phyloP scores from a whole-genome alignment of 345 rosid species.

The Durio zibethinus region DNA sequence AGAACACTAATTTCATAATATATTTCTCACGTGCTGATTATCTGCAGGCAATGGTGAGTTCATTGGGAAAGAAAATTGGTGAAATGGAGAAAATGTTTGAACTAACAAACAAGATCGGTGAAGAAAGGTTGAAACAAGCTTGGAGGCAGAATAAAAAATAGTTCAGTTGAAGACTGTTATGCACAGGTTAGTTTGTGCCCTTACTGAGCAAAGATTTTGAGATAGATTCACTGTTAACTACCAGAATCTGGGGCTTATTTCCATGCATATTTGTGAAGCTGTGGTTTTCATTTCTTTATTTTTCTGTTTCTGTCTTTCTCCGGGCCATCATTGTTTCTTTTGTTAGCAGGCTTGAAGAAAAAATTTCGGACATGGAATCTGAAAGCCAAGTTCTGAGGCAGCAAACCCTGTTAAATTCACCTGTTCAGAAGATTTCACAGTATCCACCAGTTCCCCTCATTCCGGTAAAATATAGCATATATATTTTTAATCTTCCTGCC shows the following conservation, averaged over 20 bases:
- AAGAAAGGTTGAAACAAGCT: conserved; percentile 93
- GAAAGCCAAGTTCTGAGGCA: conserved; percentile 86
- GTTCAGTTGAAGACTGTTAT: conserved; percentile 78
- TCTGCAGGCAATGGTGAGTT: conserved; percentile 69
- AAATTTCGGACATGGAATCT: conserved; percentile 72
- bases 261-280: not conserved
- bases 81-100: conserved; percentile 84
- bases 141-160: conserved; percentile 88
- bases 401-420: conserved; percentile 52
- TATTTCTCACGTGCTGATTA: conserved; percentile 21
- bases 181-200: conserved; percentile 56
- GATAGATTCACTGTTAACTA: not conserved
- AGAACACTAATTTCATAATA: conserved; percentile 7
- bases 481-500: not conserved
- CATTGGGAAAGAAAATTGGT: conserved; percentile 80
- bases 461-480: conserved; percentile 40
- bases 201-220: not conserved
- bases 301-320: not conserved
- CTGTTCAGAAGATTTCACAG: conserved; percentile 49
- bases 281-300: not conserved
- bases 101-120: conserved; percentile 72
- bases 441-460: conserved; percentile 46
- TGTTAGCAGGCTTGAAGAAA: conserved; percentile 83
- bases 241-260: not conserved
- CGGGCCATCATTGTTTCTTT: conserved; percentile 19